These are phyloP conservation scores for Striga hermonthica DNA, from an alignment of 305 asterid genomes.

Conservation along the genomic window DNA sequence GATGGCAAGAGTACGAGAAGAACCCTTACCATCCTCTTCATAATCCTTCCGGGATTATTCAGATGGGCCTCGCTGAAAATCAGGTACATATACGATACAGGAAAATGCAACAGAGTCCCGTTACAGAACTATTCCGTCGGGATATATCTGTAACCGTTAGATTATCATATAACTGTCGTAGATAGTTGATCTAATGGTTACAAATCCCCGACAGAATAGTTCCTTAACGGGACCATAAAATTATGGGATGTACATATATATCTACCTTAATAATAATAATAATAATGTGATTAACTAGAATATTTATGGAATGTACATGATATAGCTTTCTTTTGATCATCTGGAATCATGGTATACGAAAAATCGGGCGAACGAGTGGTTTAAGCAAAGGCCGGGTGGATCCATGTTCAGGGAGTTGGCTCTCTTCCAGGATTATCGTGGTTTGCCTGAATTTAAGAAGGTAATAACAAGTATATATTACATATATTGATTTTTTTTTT, in stretches of 20 bases:
- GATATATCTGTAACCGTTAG: too few species aligned
- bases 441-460: constrained; percentile 64
- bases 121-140: too few species aligned
- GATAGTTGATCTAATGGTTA: too few species aligned
- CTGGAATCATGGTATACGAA: constrained; percentile 59
- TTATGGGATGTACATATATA: too few species aligned
- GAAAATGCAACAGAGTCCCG: too few species aligned
- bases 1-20: constrained; percentile 69
- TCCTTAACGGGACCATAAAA: too few species aligned
- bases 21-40: constrained; percentile 50
- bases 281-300: not conserved
- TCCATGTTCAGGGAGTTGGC: constrained; percentile 67
- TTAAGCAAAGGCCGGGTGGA: constrained; percentile 45
- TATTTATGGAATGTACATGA: not conserved
- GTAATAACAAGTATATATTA: constrained; percentile 27
- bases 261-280: too few species aligned
- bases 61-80: constrained; percentile 83
- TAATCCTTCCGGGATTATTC: constrained; percentile 77
- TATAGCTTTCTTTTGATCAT: constrained; percentile 66
- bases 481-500: not conserved
- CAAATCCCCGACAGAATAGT: too few species aligned
- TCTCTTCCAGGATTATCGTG: constrained; percentile 83
- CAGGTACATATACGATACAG: constrained; percentile 48
- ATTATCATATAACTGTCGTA: too few species aligned
- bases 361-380: constrained; percentile 43